Percentiles rank a stretch among this genome's conserved stretches.
Conservation (phyloP, 208 protist species). For the Naegleria lovaniensis region DNA sequence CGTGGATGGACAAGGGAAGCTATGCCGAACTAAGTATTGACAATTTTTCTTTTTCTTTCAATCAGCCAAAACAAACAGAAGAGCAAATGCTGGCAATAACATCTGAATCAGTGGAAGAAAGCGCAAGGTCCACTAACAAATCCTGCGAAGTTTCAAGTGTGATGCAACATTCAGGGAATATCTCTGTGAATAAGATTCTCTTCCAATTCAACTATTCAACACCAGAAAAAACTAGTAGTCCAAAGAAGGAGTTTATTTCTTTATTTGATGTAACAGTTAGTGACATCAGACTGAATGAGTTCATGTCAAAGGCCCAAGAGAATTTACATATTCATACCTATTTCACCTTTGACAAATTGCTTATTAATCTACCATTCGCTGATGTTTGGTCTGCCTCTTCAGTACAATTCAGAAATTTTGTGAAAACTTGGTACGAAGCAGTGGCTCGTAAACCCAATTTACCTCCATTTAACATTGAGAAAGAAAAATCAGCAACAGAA, state of each 20-base stretch:
- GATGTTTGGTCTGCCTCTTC: background rate
- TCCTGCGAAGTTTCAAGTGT: too few species aligned
- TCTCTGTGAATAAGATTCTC: background rate
- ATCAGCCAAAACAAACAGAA: background rate
- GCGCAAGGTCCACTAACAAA: background rate
- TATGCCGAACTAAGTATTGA: background rate
- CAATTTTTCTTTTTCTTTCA: background rate
- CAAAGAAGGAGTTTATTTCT: background rate
- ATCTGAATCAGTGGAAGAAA: background rate
- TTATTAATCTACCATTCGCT: background rate
- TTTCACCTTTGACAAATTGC: background rate
- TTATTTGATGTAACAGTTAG: background rate
- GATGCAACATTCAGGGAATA: background rate
- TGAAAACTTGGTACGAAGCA: slow-evolving; percentile 1
- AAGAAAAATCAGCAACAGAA: background rate
- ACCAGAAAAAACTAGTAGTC: background rate
- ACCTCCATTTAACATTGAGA: background rate
- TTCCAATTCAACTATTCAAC: background rate
- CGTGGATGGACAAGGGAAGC: background rate
- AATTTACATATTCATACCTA: background rate
- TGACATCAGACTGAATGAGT: background rate
- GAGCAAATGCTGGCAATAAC: background rate
- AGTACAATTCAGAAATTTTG: background rate
- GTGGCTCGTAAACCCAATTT: background rate
- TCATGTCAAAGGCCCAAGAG: background rate